Evolutionary conservation across 2,329 filamentous ascomycete genomes (phyloP).

Genomic region (Neonectria neomacrospora): DNA sequence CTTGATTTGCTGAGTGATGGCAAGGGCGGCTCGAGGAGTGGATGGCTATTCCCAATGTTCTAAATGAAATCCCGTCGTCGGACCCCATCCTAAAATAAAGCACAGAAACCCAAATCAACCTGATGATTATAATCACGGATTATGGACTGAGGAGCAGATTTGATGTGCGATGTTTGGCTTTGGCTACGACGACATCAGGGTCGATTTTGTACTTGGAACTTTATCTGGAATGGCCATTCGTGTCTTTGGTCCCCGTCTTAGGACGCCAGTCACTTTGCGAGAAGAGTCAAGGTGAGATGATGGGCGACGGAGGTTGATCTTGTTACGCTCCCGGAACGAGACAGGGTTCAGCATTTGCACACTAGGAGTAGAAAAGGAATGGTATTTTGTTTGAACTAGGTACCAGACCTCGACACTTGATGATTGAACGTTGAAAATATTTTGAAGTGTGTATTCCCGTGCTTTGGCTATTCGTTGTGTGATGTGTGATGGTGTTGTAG

Average conservation of each 20-base stretch:
- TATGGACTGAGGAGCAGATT: constrained; percentile 41
- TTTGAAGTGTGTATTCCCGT: background rate
- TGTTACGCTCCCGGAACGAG: constrained; percentile 46
- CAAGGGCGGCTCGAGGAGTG: constrained; percentile 54
- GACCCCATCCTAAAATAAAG: constrained; percentile 50
- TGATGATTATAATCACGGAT: constrained; percentile 36
- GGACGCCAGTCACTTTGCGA: constrained; percentile 42
- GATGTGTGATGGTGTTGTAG: background rate
- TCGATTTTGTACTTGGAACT: constrained; percentile 9
- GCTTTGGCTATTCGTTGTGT: background rate
- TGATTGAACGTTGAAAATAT: constrained; percentile 25
- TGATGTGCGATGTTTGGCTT: constrained; percentile 31
- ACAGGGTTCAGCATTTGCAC: constrained; percentile 51
- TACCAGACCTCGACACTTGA: constrained; percentile 29
- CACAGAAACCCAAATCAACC: constrained; percentile 48
- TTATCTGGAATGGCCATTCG: constrained; percentile 18
- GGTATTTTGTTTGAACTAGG: constrained; percentile 48
- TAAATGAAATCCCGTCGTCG: constrained; percentile 50
- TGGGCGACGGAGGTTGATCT: constrained; percentile 43
- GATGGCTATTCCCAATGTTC: constrained; percentile 51
- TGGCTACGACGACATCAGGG: constrained; percentile 3
- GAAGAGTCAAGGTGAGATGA: constrained; percentile 40
- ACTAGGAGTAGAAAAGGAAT: constrained; percentile 53
- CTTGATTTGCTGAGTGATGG: constrained; percentile 61
- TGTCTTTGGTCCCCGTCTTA: constrained; percentile 30